phyloP scores from a whole-genome alignment of 257 asterid genomes.

The Capsicum chinense region DNA sequence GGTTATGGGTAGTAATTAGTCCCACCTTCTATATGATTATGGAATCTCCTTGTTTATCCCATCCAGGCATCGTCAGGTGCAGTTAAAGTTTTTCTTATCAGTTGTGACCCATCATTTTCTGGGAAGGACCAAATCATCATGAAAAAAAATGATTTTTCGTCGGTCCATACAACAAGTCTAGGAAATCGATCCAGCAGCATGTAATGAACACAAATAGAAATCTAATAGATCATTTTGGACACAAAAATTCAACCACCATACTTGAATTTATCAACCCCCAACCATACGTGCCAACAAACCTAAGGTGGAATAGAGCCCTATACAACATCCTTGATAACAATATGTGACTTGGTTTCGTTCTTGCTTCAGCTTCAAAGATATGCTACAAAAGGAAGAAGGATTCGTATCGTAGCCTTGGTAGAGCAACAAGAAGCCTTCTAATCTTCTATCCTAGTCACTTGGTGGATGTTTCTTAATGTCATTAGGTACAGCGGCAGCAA shows the following conservation, averaged over 20 bases:
- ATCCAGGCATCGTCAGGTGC: neutral
- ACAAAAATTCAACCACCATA: neutral
- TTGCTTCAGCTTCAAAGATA: neutral
- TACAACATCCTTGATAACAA: neutral
- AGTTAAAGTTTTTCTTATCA: neutral
- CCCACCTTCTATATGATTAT: too few relatives aligned
- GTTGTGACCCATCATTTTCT: neutral
- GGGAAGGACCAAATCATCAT: neutral
- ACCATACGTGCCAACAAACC: neutral
- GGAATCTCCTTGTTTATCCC: too few relatives aligned
- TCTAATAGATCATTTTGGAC: neutral
- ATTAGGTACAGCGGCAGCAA: neutral
- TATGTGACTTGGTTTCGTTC: neutral
- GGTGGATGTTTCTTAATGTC: neutral
- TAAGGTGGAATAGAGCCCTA: neutral
- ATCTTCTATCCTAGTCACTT: constrained; percentile 3
- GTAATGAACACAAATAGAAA: neutral
- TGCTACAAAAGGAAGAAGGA: neutral
- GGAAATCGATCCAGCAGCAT: neutral
- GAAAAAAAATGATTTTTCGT: neutral
- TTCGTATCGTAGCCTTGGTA: neutral
- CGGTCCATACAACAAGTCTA: neutral
- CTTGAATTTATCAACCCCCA: neutral
- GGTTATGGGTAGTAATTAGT: too few relatives aligned
- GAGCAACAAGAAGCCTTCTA: constrained; percentile 1